Base-by-base conservation (phyloP, 495 filamentous ascomycete genomes). In the Opeltia flavorubescens region DNA sequence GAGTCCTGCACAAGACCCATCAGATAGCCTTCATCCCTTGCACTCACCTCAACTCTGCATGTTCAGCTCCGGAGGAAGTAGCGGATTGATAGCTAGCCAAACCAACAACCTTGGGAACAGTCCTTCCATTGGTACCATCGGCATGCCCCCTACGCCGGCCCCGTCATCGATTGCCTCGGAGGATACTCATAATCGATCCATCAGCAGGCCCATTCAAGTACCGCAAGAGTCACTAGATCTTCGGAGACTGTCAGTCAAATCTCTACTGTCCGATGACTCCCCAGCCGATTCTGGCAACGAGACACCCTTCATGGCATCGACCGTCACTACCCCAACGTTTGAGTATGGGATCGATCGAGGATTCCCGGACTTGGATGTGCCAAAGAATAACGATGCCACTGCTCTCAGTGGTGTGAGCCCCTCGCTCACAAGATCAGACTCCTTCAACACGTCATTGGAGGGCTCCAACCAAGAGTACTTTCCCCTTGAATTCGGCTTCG, bases 341-440 rank as follows among this genome's bases (percentile, higher is more conserved):
- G 63, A 65, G 33, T 84, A 83, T 56, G 83, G 84, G 1, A 64
- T 80, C 44, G 84, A 89, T 55, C 67, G 73, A 23, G 84, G 84
- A 3, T 67, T 74, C 46, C 73, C 75, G 2, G 84, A 89, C 61
- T 57, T 71, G 13, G 84, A 89, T 57, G 52, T 81, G 3, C 75
- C 75, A 12, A 72, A 70, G 38, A 87, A 87, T 49, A 74, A 86
- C 50, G 84, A 89, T 49, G 74, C 70, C 9, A 36, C 35, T 12
- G 55, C 55, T 9, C 20, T 57, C 29, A 50, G 50, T 28, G 55
- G 45, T 15, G 17, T 53, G 20, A 53, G 51, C 5, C 54, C 54
- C 18, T 39, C 35, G n/a, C 13, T 55, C 23, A n/a, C 33, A 3
- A 15, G 18, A 5, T 29, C 20, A 9, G 25, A 48, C 8, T 21